Evolutionary conservation across 805 yeast genomes (phyloP).

Genomic region (Candida sakaeoensis): DNA sequence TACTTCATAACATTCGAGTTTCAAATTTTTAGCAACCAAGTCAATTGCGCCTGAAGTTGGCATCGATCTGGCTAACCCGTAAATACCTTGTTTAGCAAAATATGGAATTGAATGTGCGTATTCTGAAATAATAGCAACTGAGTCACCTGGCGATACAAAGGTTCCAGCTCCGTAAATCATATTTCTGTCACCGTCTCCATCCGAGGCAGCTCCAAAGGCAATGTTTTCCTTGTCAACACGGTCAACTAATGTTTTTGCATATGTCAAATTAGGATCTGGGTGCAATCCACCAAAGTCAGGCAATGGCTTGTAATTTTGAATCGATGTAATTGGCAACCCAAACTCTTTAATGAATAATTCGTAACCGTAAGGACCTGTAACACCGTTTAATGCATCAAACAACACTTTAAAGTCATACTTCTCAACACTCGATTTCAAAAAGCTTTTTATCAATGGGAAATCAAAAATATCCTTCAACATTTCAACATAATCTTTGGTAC

Average conservation of each 20-base stretch:
- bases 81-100: constrained; percentile 77
- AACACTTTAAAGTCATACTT: constrained; percentile 62
- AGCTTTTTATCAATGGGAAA: constrained; percentile 71
- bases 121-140: constrained; percentile 96
- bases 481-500: constrained; percentile 72
- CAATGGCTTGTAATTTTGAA: constrained; percentile 76
- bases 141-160: constrained; percentile 97
- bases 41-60: constrained; percentile 96
- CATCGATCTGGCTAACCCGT: constrained; percentile 95
- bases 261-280: constrained; percentile 96
- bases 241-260: constrained; percentile 82
- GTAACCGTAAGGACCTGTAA: constrained; percentile 93
- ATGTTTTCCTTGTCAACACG: constrained; percentile 78
- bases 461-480: constrained; percentile 86
- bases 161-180: constrained; percentile 96
- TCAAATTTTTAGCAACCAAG: constrained; percentile 77
- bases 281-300: constrained; percentile 97
- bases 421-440: constrained; percentile 50
- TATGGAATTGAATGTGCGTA: constrained; percentile 89
- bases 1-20: constrained; percentile 80
- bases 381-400: constrained; percentile 91
- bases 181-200: constrained; percentile 97
- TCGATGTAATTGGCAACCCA: constrained; percentile 63
- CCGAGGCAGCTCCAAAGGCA: constrained; percentile 98
- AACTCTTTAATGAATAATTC: constrained; percentile 81